Conservation (phyloP, 768 basidiomycete genomes). For the Naematelia encephala region DNA sequence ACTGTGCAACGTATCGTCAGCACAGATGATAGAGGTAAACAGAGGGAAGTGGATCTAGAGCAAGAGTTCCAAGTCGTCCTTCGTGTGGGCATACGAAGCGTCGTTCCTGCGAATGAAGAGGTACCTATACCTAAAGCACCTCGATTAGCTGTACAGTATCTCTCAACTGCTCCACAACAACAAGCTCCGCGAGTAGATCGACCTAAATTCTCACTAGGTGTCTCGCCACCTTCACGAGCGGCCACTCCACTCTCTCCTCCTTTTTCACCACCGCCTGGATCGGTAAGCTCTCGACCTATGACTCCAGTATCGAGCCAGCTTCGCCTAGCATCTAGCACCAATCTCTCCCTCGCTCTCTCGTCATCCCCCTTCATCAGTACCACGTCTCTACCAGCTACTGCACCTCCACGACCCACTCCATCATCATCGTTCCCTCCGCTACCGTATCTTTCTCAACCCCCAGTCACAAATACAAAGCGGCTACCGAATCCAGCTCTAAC, state of each 20-base stretch:
- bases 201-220: conserved; percentile 11
- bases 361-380: conserved; percentile 3
- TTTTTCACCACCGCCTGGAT: conserved; percentile 24
- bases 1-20: not conserved
- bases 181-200: not conserved
- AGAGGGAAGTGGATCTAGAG: conserved; percentile 24
- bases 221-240: conserved; percentile 13
- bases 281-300: conserved; percentile 25
- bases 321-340: conserved; percentile 22
- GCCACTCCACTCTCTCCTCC: conserved; percentile 30
- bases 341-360: conserved; percentile 1
- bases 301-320: conserved; percentile 32
- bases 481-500: not conserved
- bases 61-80: conserved; percentile 18
- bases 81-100: conserved; percentile 19
- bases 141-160: conserved; percentile 29
- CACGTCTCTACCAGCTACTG: not conserved
- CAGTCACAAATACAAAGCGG: conserved; percentile 3
- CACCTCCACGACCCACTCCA: not conserved
- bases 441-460: conserved; percentile 14
- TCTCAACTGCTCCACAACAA: conserved; percentile 13
- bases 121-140: conserved; percentile 17
- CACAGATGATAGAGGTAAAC: too few relatives aligned
- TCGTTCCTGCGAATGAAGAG: conserved; percentile 1
- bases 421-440: conserved; percentile 25